Base-by-base conservation (phyloP, 1,139 yeast genomes). In the Blastobotrys indianensis region DNA sequence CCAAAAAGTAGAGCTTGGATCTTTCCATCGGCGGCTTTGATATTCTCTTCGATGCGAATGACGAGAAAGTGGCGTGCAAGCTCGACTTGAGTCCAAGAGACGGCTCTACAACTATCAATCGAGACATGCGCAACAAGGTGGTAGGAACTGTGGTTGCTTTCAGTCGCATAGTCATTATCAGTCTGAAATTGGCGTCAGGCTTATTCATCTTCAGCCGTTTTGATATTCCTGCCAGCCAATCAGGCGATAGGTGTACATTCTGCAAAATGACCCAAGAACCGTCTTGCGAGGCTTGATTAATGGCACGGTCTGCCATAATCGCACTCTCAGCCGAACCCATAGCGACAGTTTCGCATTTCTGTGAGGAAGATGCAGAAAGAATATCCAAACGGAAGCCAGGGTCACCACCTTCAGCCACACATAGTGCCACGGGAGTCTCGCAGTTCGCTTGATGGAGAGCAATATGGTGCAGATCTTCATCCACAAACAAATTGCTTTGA, bases 261-360 rank as follows among this genome's bases (percentile, higher is more conserved):
- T 88, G 95, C 39, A 88, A 64, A 32, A 87, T 57, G 0, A 88
- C 62, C 95, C 95, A 87, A 2, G 64, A 57, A 0, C 85, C 86
- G 3, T 61, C 62, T 23, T 62, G 64, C 1, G 73, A 59, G 0
- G 78, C 77, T 9, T 58, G 61, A 2, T 64, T 62, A n/a, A 88
- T 63, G 15, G 78, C 77, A 40, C 67, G 65, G 35, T 74, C 76
- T 0, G 90, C 94, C 38, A 69, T 65, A 8, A 67, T 73, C 4
- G 72, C 63, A 12, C 87, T 83, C 62, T 87, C 95, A 30, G 64
- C 64, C 0, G 95, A 79, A 0, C 97, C 97, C 77, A 88, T 73
- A 0, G 96, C 79, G 31, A 85, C 73, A 1, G 76, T 65, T 0
- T 62, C 59, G 36, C 79, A 61, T 6, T 62, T 58, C 1, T 45